Evolutionary conservation across 441 rosid genomes (phyloP).

Genomic region (Euphorbia schlechtendalii): DNA sequence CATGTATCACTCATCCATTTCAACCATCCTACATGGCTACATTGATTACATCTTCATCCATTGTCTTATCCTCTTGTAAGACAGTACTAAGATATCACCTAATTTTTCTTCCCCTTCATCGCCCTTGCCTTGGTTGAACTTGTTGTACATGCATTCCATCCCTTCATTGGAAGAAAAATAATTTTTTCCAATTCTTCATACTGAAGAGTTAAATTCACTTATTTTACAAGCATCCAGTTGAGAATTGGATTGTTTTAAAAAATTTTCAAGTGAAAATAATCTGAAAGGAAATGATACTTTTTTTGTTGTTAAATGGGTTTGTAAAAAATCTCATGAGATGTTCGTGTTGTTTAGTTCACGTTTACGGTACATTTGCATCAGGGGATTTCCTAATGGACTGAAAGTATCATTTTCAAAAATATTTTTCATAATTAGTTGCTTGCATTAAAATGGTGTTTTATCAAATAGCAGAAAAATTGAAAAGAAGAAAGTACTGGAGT

Average conservation of each 20-base stretch:
- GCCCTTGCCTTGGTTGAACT: neutral
- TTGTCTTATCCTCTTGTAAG: neutral
- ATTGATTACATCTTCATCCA: neutral
- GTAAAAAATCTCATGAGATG: neutral
- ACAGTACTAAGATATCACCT: neutral
- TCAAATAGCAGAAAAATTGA: neutral
- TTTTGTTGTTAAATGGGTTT: neutral
- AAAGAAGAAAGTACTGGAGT: neutral
- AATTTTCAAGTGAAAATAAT: neutral
- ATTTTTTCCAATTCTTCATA: neutral
- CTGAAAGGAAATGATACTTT: neutral
- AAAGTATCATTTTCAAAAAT: neutral
- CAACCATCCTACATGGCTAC: neutral
- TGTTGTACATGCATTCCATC: neutral
- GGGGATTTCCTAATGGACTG: neutral
- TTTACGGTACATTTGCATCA: too few relatives aligned
- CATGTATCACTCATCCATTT: neutral
- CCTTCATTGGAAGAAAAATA: neutral
- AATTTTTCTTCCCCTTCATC: neutral
- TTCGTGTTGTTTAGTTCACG: neutral
- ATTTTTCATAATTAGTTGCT: neutral
- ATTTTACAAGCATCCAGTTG: neutral
- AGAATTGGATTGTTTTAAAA: neutral
- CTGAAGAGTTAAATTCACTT: neutral
- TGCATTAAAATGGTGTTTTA: neutral